Conservation (phyloP, 805 yeast genomes). For the Saturnispora bothae region DNA sequence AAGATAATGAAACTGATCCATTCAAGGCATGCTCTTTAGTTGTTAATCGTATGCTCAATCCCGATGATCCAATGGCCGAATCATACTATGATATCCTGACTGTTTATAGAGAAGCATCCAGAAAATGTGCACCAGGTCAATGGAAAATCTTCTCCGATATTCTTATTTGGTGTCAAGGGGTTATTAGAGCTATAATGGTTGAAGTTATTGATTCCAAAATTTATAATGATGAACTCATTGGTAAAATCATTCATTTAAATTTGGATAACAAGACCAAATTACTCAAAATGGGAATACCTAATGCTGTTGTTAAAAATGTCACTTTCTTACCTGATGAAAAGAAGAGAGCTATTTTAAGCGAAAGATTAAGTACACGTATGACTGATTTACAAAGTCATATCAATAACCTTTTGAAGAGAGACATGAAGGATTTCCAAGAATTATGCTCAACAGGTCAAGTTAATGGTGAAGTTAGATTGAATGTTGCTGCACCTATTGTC, state of each 20-base stretch:
- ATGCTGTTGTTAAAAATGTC: conserved; percentile 38
- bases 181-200: conserved; percentile 52
- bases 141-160: conserved; percentile 66
- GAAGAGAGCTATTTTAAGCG: conserved; percentile 56
- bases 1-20: conserved; percentile 4
- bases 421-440: conserved; percentile 4
- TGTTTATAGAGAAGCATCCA: conserved; percentile 50
- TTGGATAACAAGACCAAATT: conserved; percentile 50
- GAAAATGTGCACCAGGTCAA: conserved; percentile 50
- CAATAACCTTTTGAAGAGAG: conserved; percentile 5
- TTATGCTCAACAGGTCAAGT: conserved; percentile 2
- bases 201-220: conserved; percentile 35
- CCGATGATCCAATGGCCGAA: conserved; percentile 24
- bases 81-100: conserved; percentile 79
- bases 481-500: conserved; percentile 3
- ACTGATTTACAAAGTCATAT: conserved; percentile 14
- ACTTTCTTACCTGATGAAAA: conserved; percentile 45
- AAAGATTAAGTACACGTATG: conserved; percentile 64
- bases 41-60: conserved; percentile 5
- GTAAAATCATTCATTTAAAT: conserved; percentile 69
- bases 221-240: conserved; percentile 68
- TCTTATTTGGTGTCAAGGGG: conserved; percentile 55
- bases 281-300: conserved; percentile 38
- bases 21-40: conserved; percentile 6
- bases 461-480: conserved; percentile 1